phyloP scores from a whole-genome alignment of 257 asterid genomes.

The Salvia splendens region DNA sequence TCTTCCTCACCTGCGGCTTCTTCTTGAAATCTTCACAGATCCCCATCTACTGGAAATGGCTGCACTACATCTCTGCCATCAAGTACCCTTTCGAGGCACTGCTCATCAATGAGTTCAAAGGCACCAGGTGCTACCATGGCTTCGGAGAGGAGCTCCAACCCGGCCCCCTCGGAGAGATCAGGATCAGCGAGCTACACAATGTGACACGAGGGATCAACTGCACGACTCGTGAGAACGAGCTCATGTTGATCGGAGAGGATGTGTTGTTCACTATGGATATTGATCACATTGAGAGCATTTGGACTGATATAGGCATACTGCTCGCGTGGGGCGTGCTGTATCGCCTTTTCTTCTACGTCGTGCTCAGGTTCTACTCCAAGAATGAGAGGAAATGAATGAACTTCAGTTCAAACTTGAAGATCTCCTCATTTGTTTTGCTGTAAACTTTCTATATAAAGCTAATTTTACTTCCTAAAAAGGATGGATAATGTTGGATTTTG shows the following conservation, averaged over 20 bases:
- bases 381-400: conserved; percentile 53
- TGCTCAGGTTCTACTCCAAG: conserved; percentile 66
- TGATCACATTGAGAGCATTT: conserved; percentile 46
- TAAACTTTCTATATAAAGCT: conserved; percentile 12
- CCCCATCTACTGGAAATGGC: conserved; percentile 74
- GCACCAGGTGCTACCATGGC: conserved; percentile 61
- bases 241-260: conserved; percentile 68
- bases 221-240: background rate
- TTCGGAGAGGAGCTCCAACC: conserved; percentile 58
- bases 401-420: background rate
- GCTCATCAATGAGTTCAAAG: conserved; percentile 75
- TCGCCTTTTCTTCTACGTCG: conserved; percentile 58
- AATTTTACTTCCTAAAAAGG: background rate
- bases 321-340: conserved; percentile 71
- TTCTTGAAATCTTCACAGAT: conserved; percentile 76
- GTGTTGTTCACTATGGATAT: conserved; percentile 63
- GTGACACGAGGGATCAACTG: conserved; percentile 35
- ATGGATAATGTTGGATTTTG: conserved; percentile 7
- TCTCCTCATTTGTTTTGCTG: conserved; percentile 5
- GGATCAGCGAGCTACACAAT: conserved; percentile 63
- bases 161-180: conserved; percentile 75
- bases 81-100: conserved; percentile 89
- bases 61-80: conserved; percentile 82
- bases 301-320: conserved; percentile 58
- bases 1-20: conserved; percentile 85